Conservation (phyloP, 768 basidiomycete species). For the Tylopilus subfusipes region DNA sequence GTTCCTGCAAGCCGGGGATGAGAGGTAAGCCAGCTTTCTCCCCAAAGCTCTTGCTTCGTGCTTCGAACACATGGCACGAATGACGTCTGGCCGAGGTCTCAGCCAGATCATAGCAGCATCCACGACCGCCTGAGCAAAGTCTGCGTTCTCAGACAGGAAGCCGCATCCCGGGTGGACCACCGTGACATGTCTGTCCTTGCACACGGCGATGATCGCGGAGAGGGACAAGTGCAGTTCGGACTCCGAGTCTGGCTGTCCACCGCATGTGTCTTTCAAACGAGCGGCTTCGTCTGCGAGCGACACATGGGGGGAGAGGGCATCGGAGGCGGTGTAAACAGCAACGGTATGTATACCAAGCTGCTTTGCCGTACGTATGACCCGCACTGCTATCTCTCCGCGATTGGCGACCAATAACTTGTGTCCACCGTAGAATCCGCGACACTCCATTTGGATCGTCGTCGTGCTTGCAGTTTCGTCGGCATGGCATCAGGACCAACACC, state of each 20-base stretch:
- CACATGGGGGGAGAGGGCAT: slow-evolving; percentile 58
- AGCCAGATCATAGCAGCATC: slow-evolving; percentile 54
- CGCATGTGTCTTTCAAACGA: slow-evolving; percentile 29
- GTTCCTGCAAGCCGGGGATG: slow-evolving; percentile 53
- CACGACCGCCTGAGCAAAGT: slow-evolving; percentile 46
- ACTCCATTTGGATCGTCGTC: slow-evolving; percentile 5
- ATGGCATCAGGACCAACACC: no score
- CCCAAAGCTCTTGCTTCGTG: slow-evolving; percentile 53
- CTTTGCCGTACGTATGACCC: slow-evolving; percentile 56
- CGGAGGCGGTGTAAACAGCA: slow-evolving; percentile 57
- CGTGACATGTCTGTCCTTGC: slow-evolving; percentile 40
- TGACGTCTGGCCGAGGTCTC: slow-evolving; percentile 50
- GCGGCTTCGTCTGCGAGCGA: slow-evolving; percentile 49
- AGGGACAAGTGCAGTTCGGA: slow-evolving; percentile 42
- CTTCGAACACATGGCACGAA: slow-evolving; percentile 58
- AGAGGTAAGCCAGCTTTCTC: slow-evolving; percentile 46
- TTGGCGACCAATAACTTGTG: no score
- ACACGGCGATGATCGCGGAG: slow-evolving; percentile 40
- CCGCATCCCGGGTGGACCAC: slow-evolving; percentile 64
- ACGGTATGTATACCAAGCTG: slow-evolving; percentile 49
- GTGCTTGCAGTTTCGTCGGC: not conserved
- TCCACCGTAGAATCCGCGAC: no score
- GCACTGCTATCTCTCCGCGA: slow-evolving; percentile 55
- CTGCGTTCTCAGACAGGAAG: slow-evolving; percentile 62
- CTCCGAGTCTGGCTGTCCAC: slow-evolving; percentile 38